Conservation (phyloP, 805 yeast genomes). For the Hanseniaspora lachancei region DNA sequence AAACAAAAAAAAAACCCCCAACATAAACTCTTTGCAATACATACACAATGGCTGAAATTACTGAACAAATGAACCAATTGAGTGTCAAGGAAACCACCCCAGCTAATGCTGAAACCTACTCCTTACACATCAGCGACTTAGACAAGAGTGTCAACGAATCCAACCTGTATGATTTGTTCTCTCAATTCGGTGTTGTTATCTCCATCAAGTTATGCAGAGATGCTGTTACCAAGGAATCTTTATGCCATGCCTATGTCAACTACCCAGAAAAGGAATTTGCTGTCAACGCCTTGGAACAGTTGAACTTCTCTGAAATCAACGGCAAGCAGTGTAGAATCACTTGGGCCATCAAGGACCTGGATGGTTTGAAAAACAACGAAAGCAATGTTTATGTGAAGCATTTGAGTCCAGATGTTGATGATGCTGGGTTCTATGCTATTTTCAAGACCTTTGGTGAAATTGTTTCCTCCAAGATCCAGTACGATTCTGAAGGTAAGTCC, state of each 20-base stretch:
- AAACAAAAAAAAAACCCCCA: no score
- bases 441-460: constrained; percentile 93
- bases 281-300: constrained; percentile 83
- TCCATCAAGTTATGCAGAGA: constrained; percentile 98
- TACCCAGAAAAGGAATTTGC: constrained; percentile 82
- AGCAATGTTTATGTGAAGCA: constrained; percentile 97
- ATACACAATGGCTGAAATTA: constrained; percentile 26
- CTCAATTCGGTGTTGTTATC: constrained; percentile 87
- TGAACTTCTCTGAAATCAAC: constrained; percentile 86
- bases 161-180: constrained; percentile 82
- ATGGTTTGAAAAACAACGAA: constrained; percentile 84
- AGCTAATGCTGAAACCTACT: constrained; percentile 38
- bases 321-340: constrained; percentile 97
- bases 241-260: constrained; percentile 98
- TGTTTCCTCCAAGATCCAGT: constrained; percentile 92
- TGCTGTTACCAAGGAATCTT: constrained; percentile 88
- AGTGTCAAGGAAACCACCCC: constrained; percentile 22
- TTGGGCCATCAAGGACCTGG: constrained; percentile 99
- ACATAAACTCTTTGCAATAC: neutral
- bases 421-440: constrained; percentile 96
- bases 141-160: constrained; percentile 90
- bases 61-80: constrained; percentile 28
- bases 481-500: constrained; percentile 80
- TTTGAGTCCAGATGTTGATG: constrained; percentile 95
- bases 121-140: constrained; percentile 92